Evolutionary conservation across 164 flowering plant genomes (phyloP).

Genomic region (Echeveria elegans): DNA sequence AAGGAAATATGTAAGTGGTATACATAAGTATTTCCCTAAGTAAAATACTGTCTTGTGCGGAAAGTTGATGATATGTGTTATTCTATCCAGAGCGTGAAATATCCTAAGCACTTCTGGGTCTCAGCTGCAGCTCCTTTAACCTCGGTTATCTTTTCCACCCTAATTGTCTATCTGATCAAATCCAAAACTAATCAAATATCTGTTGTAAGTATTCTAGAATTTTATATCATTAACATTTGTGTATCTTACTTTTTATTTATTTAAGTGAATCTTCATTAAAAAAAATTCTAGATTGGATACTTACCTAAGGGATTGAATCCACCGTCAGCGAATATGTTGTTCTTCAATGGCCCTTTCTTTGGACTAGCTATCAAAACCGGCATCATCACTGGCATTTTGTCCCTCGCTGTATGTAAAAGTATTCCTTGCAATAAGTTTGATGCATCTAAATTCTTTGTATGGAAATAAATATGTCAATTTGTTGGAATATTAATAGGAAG

Average conservation of each 20-base stretch:
- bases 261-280: no score
- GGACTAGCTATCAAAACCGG: slow-evolving; percentile 59
- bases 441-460: no score
- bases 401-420: slow-evolving; percentile 47
- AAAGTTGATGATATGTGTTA: neutral
- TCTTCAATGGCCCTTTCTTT: slow-evolving; percentile 32
- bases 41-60: neutral
- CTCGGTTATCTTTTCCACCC: slow-evolving; percentile 49
- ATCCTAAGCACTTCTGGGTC: slow-evolving; percentile 53
- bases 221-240: neutral
- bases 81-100: slow-evolving; percentile 33
- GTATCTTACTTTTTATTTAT: no score
- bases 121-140: slow-evolving; percentile 61
- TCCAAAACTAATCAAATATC: slow-evolving; percentile 31
- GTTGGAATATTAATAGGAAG: slow-evolving; percentile 35
- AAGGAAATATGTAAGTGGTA: slow-evolving; percentile 46
- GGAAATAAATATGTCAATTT: neutral
- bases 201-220: slow-evolving; percentile 23
- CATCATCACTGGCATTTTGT: slow-evolving; percentile 51
- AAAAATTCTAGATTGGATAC: slow-evolving; percentile 66
- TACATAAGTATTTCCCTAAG: no score
- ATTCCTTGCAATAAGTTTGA: neutral
- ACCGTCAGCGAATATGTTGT: slow-evolving; percentile 63
- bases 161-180: slow-evolving; percentile 33
- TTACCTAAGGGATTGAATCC: slow-evolving; percentile 68